Conservation (phyloP, 2,329 filamentous ascomycete species). For the Akanthomyces muscarius region DNA sequence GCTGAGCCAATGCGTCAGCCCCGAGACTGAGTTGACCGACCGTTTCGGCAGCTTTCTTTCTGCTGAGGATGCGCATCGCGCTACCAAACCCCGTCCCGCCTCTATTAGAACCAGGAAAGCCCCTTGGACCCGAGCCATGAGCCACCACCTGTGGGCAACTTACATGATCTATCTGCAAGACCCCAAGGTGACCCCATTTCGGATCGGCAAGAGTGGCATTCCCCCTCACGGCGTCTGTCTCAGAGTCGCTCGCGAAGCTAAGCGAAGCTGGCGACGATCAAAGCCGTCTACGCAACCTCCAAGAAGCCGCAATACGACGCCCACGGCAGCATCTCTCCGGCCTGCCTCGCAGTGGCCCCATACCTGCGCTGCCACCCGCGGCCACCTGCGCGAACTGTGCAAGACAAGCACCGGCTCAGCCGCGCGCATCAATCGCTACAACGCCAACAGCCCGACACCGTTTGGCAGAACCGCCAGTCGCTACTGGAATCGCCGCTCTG, state of each 20-base stretch:
- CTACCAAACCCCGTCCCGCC: conserved; percentile 25
- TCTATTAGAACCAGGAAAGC: conserved; percentile 43
- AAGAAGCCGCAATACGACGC: conserved; percentile 51
- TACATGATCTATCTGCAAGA: conserved; percentile 64
- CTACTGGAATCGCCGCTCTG: conserved; percentile 46
- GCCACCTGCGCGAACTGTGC: conserved; percentile 60
- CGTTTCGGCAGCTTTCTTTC: conserved; percentile 25
- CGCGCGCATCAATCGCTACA: conserved; percentile 42
- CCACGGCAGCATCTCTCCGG: conserved; percentile 44
- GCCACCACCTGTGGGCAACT: conserved; percentile 61
- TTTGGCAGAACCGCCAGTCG: conserved; percentile 49
- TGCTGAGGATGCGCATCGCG: conserved; percentile 30
- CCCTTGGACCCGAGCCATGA: conserved; percentile 63
- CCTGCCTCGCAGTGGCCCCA: conserved; percentile 61
- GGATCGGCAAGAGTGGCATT: conserved; percentile 58
- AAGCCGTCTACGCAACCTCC: conserved; percentile 34
- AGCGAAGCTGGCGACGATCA: conserved; percentile 62
- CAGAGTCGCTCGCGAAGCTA: conserved; percentile 62
- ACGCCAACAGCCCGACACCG: conserved; percentile 52
- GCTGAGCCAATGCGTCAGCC: conserved; percentile 47
- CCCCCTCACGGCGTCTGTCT: conserved; percentile 62
- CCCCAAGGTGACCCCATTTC: conserved; percentile 63
- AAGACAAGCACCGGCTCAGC: conserved; percentile 47
- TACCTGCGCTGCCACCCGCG: conserved; percentile 58
- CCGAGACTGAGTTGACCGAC: conserved; percentile 35